These are phyloP conservation scores for Xerocomellus intermedius DNA, from an alignment of 768 basidiomycete genomes.

Conservation along the genomic window DNA sequence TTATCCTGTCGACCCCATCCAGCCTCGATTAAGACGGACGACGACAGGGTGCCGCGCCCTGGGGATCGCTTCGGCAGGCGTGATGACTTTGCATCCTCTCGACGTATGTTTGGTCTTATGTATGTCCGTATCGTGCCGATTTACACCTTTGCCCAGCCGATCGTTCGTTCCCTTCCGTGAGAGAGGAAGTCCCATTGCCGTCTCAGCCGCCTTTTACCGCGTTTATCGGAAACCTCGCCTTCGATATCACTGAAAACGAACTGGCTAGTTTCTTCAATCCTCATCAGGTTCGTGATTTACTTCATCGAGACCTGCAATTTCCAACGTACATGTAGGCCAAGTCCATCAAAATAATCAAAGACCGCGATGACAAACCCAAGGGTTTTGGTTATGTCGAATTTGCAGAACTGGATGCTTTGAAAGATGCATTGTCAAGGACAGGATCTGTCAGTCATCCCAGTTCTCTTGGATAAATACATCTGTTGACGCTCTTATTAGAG, in stretches of 20 bases:
- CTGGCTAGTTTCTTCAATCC: slow-evolving; percentile 77
- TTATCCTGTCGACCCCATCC: slow-evolving; percentile 17
- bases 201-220: slow-evolving; percentile 93
- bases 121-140: slow-evolving; percentile 8
- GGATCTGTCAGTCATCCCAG: slow-evolving; percentile 54
- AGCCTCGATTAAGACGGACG: slow-evolving; percentile 73
- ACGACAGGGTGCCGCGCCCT: slow-evolving; percentile 48
- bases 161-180: slow-evolving; percentile 55
- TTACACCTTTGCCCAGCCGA: slow-evolving; percentile 41
- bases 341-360: slow-evolving; percentile 89
- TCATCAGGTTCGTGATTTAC: slow-evolving; percentile 46
- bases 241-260: slow-evolving; percentile 85
- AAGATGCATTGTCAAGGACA: slow-evolving; percentile 73
- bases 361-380: slow-evolving; percentile 91
- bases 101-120: slow-evolving; percentile 47
- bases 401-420: slow-evolving; percentile 78
- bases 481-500: slow-evolving; percentile 38
- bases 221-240: slow-evolving; percentile 94
- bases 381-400: slow-evolving; percentile 99
- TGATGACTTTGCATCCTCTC: slow-evolving; percentile 63
- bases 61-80: slow-evolving; percentile 55
- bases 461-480: neutral
- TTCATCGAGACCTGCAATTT: neutral
- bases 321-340: slow-evolving; percentile 50
- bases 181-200: slow-evolving; percentile 96